phyloP scores from a whole-genome alignment of 1,284 basidiomycete species.

The Meira miltonrushii region DNA sequence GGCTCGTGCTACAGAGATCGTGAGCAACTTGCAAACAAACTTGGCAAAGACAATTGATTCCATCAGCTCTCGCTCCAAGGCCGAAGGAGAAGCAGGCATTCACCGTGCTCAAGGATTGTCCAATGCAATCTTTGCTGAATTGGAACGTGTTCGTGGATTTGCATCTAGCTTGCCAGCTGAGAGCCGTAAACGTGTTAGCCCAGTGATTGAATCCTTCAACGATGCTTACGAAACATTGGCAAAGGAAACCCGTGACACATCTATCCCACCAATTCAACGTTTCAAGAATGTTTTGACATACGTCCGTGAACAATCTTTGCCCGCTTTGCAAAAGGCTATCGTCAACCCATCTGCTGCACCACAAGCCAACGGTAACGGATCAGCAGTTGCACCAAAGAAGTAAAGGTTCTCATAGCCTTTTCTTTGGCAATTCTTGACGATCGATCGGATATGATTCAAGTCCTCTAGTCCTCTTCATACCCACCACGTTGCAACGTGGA shows the following conservation, averaged over 20 bases:
- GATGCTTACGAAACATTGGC: slow-evolving; percentile 43
- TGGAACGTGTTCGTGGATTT: slow-evolving; percentile 44
- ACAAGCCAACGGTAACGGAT: too few relatives aligned
- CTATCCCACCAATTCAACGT: slow-evolving; percentile 34
- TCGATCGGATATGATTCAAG: too few relatives aligned
- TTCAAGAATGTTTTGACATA: slow-evolving; percentile 40
- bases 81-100: slow-evolving; percentile 38
- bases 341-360: too few relatives aligned
- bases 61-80: slow-evolving; percentile 32
- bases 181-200: slow-evolving; percentile 43
- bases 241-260: slow-evolving; percentile 43
- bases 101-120: slow-evolving; percentile 41
- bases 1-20: slow-evolving; percentile 38
- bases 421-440: too few relatives aligned
- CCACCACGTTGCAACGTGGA: too few relatives aligned
- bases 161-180: slow-evolving; percentile 41
- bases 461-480: too few relatives aligned
- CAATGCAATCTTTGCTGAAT: slow-evolving; percentile 43
- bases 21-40: slow-evolving; percentile 40
- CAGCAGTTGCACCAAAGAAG: too few relatives aligned
- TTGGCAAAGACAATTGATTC: slow-evolving; percentile 38
- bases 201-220: slow-evolving; percentile 42
- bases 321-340: slow-evolving; percentile 41
- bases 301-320: slow-evolving; percentile 44
- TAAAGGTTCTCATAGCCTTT: too few relatives aligned